Base-by-base conservation (phyloP, 140 eudicot genomes). In the Eryngium alpinum region DNA sequence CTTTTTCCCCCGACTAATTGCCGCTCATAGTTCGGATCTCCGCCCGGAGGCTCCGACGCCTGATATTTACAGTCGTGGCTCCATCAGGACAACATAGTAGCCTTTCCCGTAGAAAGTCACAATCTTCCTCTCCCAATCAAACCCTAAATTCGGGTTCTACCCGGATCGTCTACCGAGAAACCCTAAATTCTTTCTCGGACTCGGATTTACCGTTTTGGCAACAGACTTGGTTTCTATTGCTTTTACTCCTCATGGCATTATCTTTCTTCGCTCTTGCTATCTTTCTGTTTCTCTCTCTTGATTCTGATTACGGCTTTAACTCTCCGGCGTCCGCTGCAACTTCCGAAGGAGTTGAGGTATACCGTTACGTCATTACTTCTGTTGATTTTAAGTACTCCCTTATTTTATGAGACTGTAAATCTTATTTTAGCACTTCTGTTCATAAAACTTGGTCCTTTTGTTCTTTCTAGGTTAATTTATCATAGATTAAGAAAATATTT, bases 271-370 rank as follows among this genome's bases (percentile, higher is more conserved):
- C 83, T 2, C 80, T 94, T 46, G 97, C 98, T 19, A 72, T 92
- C 18, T 89, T 90, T 34, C 89, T 94, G 4, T 87, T 92, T 72
- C 87, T 94, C 31, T 85, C 92, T 74, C 90, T 94, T 70, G 98
- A 92, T 50, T 85, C 93, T 4, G 94, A 89, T 74, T 87, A 81
- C 57, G 62, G 89, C 0, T 81, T 96, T 18, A 76, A 29, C 10
- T 28, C 87, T 46, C 90, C 91, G 19, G 96, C 84, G 29, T 89
- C 86, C 75, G 91, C 97, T 72, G 91, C 89, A 10, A 77, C 86
- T 28, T 85, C 97, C 17, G 92, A 94, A 83, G 97, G 97, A 83
- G 98, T 94, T 51, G 93, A 92, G 98, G 98, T 88, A 87, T 72
- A 78, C 79, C 9, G 38, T 0, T 46, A 24, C 16, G n/a, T n/a